These are phyloP conservation scores for Mycena leptocephala DNA, from an alignment of 768 basidiomycete species.

Conservation along the genomic window DNA sequence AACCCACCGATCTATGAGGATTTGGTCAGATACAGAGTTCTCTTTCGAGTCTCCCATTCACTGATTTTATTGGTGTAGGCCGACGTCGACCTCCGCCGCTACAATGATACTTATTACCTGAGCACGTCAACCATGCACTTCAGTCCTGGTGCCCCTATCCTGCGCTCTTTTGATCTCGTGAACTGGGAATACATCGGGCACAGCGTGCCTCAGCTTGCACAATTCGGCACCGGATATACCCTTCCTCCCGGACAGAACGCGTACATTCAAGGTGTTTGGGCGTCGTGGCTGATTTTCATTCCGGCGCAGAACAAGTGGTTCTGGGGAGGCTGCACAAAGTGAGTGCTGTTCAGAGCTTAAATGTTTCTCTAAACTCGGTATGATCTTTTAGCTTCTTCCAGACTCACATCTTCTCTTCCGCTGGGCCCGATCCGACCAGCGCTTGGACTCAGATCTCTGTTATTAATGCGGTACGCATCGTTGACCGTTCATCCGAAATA, in stretches of 20 bases:
- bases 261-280: conserved; percentile 38
- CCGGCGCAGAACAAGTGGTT: conserved; percentile 33
- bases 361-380: not conserved
- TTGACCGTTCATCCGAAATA: not conserved
- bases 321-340: conserved; percentile 35
- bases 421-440: conserved; percentile 24
- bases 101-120: conserved; percentile 38
- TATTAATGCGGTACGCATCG: conserved; percentile 15
- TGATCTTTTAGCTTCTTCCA: conserved; percentile 28
- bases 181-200: conserved; percentile 40
- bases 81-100: conserved; percentile 35
- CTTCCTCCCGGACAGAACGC: conserved; percentile 35
- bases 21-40: not conserved
- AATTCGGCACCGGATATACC: conserved; percentile 34
- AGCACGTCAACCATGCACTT: conserved; percentile 39
- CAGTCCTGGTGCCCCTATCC: conserved; percentile 37
- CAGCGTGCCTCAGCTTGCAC: conserved; percentile 33
- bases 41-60: not conserved
- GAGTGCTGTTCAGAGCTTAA: not conserved
- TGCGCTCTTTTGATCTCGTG: conserved; percentile 39
- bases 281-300: conserved; percentile 35
- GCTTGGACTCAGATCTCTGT: conserved; percentile 34
- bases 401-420: conserved; percentile 33
- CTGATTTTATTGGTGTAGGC: conserved; percentile 30
- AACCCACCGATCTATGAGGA: conserved; percentile 6